Percentiles rank a stretch among this genome's conserved stretches.
phyloP scores from a whole-genome alignment of 805 yeast genomes.

The Candida silvatica region DNA sequence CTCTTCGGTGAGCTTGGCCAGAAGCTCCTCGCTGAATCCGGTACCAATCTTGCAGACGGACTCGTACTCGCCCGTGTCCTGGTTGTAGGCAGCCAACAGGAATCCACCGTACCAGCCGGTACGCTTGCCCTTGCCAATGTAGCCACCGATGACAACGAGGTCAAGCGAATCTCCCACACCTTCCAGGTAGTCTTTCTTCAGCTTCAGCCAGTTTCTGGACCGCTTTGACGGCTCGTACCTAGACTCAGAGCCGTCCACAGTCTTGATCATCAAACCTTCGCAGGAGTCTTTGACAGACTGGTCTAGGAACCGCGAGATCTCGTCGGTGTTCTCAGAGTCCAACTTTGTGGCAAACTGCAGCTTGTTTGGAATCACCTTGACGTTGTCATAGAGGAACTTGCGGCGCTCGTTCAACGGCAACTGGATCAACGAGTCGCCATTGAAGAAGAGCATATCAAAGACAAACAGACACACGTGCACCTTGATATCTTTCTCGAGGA shows the following conservation, averaged over 20 bases:
- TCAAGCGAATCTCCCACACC: conserved; percentile 97
- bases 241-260: conserved; percentile 72
- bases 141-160: conserved; percentile 89
- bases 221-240: conserved; percentile 91
- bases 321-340: conserved; percentile 62
- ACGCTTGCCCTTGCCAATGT: conserved; percentile 87
- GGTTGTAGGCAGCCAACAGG: conserved; percentile 80
- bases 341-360: conserved; percentile 72
- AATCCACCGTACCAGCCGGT: conserved; percentile 96
- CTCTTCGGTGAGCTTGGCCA: conserved; percentile 48
- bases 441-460: conserved; percentile 73
- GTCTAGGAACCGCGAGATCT: conserved; percentile 77
- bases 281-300: conserved; percentile 84
- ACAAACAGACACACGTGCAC: conserved; percentile 91
- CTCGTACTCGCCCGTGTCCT: conserved; percentile 87
- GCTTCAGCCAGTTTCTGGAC: conserved; percentile 89
- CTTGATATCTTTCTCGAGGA: conserved; percentile 75
- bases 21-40: conserved; percentile 84
- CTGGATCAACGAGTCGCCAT: conserved; percentile 64
- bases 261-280: conserved; percentile 95
- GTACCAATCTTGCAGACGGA: conserved; percentile 97
- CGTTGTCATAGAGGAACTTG: conserved; percentile 41
- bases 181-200: conserved; percentile 88
- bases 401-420: conserved; percentile 67
- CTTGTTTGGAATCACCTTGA: conserved; percentile 62